Evolutionary conservation across 2,329 filamentous ascomycete species (phyloP).

Genomic region (Aureobasidium sp.): DNA sequence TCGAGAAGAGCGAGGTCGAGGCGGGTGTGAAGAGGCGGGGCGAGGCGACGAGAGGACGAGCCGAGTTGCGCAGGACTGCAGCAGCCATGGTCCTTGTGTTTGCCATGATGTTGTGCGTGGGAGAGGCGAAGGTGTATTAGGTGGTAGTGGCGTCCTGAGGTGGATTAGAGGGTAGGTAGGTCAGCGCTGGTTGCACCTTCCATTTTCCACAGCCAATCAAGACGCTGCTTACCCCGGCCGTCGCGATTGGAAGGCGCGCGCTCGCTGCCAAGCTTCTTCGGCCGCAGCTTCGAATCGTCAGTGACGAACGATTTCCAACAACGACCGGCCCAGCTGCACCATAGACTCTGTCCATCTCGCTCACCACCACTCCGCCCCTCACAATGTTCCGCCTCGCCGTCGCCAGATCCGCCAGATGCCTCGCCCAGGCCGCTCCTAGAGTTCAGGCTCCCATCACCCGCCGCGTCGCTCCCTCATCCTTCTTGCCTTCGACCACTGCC

Average conservation of each 20-base stretch:
- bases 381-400: slow-evolving; percentile 87
- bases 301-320: slow-evolving; percentile 10
- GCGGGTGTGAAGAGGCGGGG: slow-evolving; percentile 35
- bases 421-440: slow-evolving; percentile 36
- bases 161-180: not conserved
- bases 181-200: not conserved
- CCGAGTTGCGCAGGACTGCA: slow-evolving; percentile 40
- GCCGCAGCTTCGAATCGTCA: slow-evolving; percentile 1
- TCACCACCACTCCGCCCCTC: slow-evolving; percentile 21
- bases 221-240: not conserved
- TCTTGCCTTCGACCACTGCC: slow-evolving; percentile 55
- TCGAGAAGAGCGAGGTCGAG: slow-evolving; percentile 55
- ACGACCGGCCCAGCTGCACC: not conserved
- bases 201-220: not conserved
- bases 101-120: slow-evolving; percentile 36
- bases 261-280: not conserved
- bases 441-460: slow-evolving; percentile 48
- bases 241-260: not conserved
- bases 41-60: slow-evolving; percentile 33
- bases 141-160: slow-evolving; percentile 21
- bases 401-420: slow-evolving; percentile 64
- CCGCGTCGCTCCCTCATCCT: slow-evolving; percentile 52
- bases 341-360: not conserved
- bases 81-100: slow-evolving; percentile 41
- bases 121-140: slow-evolving; percentile 8